Evolutionary conservation across 805 yeast species (phyloP).

Genomic region (Huiozyma sinensis): DNA sequence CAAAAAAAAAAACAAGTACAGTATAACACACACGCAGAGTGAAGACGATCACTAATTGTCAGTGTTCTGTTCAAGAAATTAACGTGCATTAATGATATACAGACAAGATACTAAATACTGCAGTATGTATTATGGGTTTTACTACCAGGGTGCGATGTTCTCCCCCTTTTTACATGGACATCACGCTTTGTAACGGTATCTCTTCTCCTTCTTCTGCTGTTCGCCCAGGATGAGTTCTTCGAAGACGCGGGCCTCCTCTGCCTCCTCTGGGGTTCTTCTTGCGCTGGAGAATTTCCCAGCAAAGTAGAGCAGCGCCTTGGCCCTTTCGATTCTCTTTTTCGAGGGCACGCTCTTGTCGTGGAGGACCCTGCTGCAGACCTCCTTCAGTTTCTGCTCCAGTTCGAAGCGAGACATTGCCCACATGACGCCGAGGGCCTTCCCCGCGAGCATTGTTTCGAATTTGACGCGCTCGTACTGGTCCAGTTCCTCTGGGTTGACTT

Average conservation of each 20-base stretch:
- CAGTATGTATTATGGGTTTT: no score
- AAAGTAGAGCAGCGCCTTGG: constrained; percentile 63
- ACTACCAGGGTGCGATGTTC: no score
- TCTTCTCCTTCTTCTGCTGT: constrained; percentile 33
- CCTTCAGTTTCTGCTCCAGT: constrained; percentile 66
- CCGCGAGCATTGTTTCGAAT: constrained; percentile 71
- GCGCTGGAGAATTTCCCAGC: constrained; percentile 62
- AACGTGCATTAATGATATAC: no score
- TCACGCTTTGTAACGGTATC: constrained; percentile 1
- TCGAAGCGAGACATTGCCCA: constrained; percentile 93
- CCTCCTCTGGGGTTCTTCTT: constrained; percentile 74
- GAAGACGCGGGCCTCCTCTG: constrained; percentile 82
- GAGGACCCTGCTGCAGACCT: constrained; percentile 69
- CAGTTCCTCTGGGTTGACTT: constrained; percentile 51
- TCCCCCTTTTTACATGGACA: no score
- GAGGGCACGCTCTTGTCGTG: constrained; percentile 54
- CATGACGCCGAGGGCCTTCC: constrained; percentile 85
- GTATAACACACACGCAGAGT: no score
- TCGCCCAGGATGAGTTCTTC: constrained; percentile 91
- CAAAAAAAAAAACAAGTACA: no score
- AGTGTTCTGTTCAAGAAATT: no score
- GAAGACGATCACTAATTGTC: no score
- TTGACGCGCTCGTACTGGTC: constrained; percentile 58
- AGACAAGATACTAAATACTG: no score
- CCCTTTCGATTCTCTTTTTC: constrained; percentile 58